Evolutionary conservation across 148 eudicot species (phyloP).

Genomic region (Fallopia convolvulus): DNA sequence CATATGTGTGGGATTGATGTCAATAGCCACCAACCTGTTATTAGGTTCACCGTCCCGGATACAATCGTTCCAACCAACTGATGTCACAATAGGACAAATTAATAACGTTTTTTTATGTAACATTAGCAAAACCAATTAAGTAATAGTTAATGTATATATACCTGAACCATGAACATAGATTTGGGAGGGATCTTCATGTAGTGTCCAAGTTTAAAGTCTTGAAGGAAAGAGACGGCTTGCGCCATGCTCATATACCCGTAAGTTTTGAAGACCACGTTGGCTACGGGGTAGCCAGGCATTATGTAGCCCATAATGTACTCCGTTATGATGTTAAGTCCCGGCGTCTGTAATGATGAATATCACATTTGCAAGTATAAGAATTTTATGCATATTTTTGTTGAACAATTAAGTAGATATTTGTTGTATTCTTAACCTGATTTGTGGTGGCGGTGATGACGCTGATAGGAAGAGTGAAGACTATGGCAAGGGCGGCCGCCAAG

Average conservation of each 20-base stretch:
- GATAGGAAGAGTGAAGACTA: slow-evolving; percentile 57
- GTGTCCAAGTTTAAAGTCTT: slow-evolving; percentile 90
- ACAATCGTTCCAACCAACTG: slow-evolving; percentile 51
- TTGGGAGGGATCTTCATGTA: slow-evolving; percentile 99
- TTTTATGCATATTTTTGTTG: background rate
- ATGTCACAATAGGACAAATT: background rate
- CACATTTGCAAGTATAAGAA: background rate
- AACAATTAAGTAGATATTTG: background rate
- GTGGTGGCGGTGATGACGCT: slow-evolving; percentile 58
- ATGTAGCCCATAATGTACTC: slow-evolving; percentile 88
- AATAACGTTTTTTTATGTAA: background rate
- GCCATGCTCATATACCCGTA: slow-evolving; percentile 98
- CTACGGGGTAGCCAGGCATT: slow-evolving; percentile 85
- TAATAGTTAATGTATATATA: slow-evolving; percentile 13
- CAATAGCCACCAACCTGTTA: slow-evolving; percentile 52
- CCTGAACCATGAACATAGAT: slow-evolving; percentile 99
- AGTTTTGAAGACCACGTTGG: slow-evolving; percentile 85
- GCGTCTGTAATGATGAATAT: slow-evolving; percentile 46
- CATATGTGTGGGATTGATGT: slow-evolving; percentile 37
- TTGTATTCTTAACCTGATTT: slow-evolving; percentile 31
- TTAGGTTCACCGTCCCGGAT: slow-evolving; percentile 42
- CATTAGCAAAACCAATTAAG: background rate
- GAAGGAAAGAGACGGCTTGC: slow-evolving; percentile 83
- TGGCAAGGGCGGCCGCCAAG: slow-evolving; percentile 45
- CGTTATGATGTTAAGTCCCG: slow-evolving; percentile 87